These are phyloP conservation scores for Flaveria bidentis DNA, from an alignment of 129 eudicot genomes.

Conservation along the genomic window DNA sequence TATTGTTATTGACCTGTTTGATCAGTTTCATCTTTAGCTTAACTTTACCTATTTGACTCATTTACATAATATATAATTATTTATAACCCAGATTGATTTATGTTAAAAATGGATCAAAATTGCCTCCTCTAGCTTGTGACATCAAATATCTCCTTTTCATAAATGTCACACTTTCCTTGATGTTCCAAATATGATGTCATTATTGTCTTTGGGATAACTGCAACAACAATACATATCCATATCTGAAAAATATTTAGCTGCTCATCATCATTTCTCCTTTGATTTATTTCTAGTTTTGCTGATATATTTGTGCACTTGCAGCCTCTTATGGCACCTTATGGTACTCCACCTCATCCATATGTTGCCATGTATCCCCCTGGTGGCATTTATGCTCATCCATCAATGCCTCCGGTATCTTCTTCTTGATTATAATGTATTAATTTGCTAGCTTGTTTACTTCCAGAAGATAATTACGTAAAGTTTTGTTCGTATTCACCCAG, in stretches of 20 bases:
- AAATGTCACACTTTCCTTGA: not conserved
- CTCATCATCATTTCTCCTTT: not conserved
- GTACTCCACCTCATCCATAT: slow-evolving; percentile 99
- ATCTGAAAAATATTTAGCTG: slow-evolving; percentile 16
- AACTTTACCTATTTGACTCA: not conserved
- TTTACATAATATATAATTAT: not conserved
- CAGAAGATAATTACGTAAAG: not conserved
- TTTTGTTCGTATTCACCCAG: slow-evolving; percentile 38
- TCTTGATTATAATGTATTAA: slow-evolving; percentile 1
- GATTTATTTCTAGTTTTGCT: slow-evolving; percentile 27
- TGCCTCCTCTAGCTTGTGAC: not conserved
- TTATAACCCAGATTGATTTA: not conserved
- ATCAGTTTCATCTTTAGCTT: not conserved
- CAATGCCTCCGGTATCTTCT: slow-evolving; percentile 85
- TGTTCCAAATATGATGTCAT: not conserved
- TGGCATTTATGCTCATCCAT: slow-evolving; percentile 95
- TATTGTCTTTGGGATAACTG: not conserved
- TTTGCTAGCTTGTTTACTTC: slow-evolving; percentile 3
- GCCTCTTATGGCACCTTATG: slow-evolving; percentile 98
- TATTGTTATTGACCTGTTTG: not conserved
- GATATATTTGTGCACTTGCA: slow-evolving; percentile 40
- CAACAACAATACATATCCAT: not conserved
- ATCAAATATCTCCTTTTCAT: not conserved
- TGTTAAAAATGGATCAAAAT: not conserved
- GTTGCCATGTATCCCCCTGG: slow-evolving; percentile 99